Evolutionary conservation across 345 rosid genomes (phyloP).

Genomic region (Salix purpurea): DNA sequence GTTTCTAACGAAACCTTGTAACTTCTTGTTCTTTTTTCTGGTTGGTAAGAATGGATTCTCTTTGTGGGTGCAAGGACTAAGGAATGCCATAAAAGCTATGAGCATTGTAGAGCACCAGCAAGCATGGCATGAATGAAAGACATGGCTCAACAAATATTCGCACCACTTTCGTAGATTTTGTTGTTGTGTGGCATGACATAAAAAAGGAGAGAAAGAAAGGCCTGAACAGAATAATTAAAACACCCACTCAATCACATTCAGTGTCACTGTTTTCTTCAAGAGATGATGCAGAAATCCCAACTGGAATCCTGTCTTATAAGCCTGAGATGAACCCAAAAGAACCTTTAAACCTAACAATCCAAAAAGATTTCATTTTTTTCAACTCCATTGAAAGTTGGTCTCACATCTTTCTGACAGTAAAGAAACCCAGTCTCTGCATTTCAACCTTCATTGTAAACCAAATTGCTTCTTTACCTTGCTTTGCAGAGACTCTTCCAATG

Average conservation of each 20-base stretch:
- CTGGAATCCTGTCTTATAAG: constrained; percentile 9
- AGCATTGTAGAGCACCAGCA: too few relatives aligned
- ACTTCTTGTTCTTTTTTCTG: neutral
- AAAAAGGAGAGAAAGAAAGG: constrained; percentile 9
- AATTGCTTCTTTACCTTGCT: neutral
- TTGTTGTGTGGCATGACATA: neutral
- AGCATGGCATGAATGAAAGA: too few relatives aligned
- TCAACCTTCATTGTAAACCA: neutral
- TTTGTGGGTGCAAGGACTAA: neutral
- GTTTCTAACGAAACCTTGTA: too few relatives aligned
- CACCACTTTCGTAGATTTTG: neutral
- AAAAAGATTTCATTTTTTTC: constrained; percentile 18
- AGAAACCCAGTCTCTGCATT: constrained; percentile 6
- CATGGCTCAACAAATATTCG: neutral
- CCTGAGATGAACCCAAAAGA: constrained; percentile 17
- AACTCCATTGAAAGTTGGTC: constrained; percentile 17
- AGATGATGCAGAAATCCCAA: constrained; percentile 31
- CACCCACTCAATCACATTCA: constrained; percentile 35
- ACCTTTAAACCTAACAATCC: constrained; percentile 21
- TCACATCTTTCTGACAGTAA: constrained; percentile 12
- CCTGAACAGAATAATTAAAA: constrained; percentile 28
- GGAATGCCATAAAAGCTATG: too few relatives aligned
- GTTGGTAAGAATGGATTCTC: neutral
- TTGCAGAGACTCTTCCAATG: neutral
- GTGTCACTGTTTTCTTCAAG: constrained; percentile 18